These are phyloP conservation scores for Prunus yedoensis DNA, from an alignment of 331 rosid genomes.

Conservation along the genomic window DNA sequence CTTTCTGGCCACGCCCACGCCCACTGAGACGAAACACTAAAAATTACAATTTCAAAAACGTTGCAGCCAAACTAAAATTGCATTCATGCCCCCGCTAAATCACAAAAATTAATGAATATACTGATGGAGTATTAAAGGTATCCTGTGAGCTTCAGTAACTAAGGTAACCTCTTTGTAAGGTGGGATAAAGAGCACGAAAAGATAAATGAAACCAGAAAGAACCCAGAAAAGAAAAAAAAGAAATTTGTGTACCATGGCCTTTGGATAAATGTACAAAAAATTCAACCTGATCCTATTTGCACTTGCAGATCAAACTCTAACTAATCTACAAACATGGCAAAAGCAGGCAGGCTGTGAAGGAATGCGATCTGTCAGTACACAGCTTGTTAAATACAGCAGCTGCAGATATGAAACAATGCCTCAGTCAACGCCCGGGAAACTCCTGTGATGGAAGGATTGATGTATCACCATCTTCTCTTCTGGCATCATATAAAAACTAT, in stretches of 20 bases:
- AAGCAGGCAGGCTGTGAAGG: constrained; percentile 44
- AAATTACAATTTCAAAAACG: neutral
- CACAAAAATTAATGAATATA: constrained; percentile 11
- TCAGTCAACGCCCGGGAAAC: constrained; percentile 45
- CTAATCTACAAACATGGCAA: constrained; percentile 44
- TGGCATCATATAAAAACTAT: constrained; percentile 41
- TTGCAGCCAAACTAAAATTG: constrained; percentile 1
- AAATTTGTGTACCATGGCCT: constrained; percentile 32
- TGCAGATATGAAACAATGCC: constrained; percentile 47
- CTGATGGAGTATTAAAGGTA: neutral
- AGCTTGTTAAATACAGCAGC: constrained; percentile 59
- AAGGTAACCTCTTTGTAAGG: constrained; percentile 5
- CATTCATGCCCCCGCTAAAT: neutral
- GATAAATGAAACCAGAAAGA: neutral
- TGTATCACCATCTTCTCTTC: constrained; percentile 31
- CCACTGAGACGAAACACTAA: no score
- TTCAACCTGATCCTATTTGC: constrained; percentile 38
- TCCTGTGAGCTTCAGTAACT: neutral
- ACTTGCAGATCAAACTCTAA: constrained; percentile 36
- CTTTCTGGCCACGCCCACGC: no score
- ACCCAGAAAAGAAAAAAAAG: neutral
- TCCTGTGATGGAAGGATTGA: constrained; percentile 36
- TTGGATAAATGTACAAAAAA: constrained; percentile 39
- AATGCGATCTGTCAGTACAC: constrained; percentile 36
- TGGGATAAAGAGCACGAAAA: neutral